Evolutionary conservation across 2,329 filamentous ascomycete genomes (phyloP), one percentile per base, ranked within the genome.

Genomic region (Rutstroemia sp.): DNA sequence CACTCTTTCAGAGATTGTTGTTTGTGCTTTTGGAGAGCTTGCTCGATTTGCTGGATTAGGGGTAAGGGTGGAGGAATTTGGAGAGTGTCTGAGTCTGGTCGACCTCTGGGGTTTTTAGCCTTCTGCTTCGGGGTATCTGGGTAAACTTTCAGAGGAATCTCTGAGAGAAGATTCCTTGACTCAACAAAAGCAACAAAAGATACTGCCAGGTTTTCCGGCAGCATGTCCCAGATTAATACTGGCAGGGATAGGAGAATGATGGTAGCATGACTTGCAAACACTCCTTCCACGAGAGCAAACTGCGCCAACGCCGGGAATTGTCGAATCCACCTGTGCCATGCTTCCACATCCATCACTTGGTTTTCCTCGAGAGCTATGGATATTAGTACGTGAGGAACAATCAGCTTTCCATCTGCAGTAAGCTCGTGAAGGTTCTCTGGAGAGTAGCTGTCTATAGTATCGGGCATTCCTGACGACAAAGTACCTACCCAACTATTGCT

Each of bases 181-280:
- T 79, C 73, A 56, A 83, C 80, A 57, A 82, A 83, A 8, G 78
- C 79, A 9, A 84, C 70, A 56, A 83, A 83, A 0, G 78, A 78
- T 47, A 78, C 80, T 0, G 80, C 80, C 25, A 74, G 75, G 51
- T 82, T 73, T 38, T 83, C 79, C 0, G 80, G 80, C 0, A 84
- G 71, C 45, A 83, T 68, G 60, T 83, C 78, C 81, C 81, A 84
- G 3, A 83, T 71, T 68, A 79, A 78, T 10, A 83, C 76, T 0
- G 81, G 81, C 65, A 84, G 72, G 0, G 81, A 83, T 2, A 83
- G 68, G 6, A 83, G 67, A 5, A 84, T 72, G 44, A 83, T 68
- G 0, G 78, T 83, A 0, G 81, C 83, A 62, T 83, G 79, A 50
- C 80, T 83, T 63, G 81, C 81, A 67, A 83, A 84, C 1, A 82